Conservation (phyloP, 345 rosid species). For the Populus pruinosa region DNA sequence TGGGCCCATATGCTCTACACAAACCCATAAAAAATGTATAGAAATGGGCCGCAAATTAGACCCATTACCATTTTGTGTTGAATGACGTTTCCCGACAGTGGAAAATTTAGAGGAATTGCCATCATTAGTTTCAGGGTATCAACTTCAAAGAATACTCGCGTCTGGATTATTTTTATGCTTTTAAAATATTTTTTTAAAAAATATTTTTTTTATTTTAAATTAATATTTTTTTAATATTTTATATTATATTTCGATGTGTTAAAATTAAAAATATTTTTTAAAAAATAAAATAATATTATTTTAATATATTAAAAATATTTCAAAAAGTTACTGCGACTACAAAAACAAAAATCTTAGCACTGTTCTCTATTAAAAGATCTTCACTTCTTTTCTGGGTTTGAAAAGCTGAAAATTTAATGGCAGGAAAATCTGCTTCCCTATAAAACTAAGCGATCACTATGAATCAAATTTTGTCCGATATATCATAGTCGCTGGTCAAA, state of each 20-base stretch:
- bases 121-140: slow-evolving; percentile 66
- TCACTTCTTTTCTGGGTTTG: not conserved
- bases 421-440: not conserved
- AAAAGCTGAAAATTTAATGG: not conserved
- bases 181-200: too few relatives aligned
- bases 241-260: too few relatives aligned
- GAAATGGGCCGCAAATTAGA: too few relatives aligned
- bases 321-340: too few relatives aligned
- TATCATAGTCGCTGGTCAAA: not conserved
- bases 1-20: too few relatives aligned
- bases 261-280: too few relatives aligned
- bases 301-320: too few relatives aligned
- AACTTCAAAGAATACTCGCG: not conserved
- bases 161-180: too few relatives aligned
- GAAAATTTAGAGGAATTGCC: slow-evolving; percentile 85
- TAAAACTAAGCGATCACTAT: not conserved
- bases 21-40: too few relatives aligned
- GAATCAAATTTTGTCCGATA: not conserved
- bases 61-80: slow-evolving; percentile 7
- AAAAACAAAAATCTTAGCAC: not conserved
- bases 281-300: too few relatives aligned
- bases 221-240: too few relatives aligned
- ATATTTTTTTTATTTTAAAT: too few relatives aligned
- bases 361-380: not conserved
- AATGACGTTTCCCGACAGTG: slow-evolving; percentile 84